Evolutionary conservation across 1,284 basidiomycete genomes (phyloP), one percentile per base, ranked within the genome.

Genomic region (Marasmius tenuissimus): DNA sequence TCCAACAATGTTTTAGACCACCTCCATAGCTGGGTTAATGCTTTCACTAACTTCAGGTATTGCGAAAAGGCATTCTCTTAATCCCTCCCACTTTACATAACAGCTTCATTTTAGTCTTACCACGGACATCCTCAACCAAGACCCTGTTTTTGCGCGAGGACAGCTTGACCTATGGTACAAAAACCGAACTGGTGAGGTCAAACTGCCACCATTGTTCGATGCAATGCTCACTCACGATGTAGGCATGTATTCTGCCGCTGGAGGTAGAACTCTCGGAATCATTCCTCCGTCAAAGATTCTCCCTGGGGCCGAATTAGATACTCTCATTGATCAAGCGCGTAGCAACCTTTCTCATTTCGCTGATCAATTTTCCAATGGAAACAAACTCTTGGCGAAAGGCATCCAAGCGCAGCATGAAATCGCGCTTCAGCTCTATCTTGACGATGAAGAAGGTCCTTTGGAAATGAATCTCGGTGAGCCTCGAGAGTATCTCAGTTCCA

Each of bases 21-120:
- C 52, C 68, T 73, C 37, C 72, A 74, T 59, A 71, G 71, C 45
- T 74, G 71, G 69, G 70, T 69, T 1, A 75, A 70, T 50, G 67
- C 69, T 0, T 71, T 72, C 58, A 71, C 73, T 2, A 73, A 72
- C 20, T 65, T 67, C 39, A 68, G 67, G 72, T 73, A 61, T 16
- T 69, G 57, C 16, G 5, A 5, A 40, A 47, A 20, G 2, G 55
- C n/a, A 6, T 18, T 33, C 50, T 18, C n/a, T 35, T 34, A 34
- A 9, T n/a, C 16, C 38, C 18, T 0, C 22, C 35, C 51, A 7
- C 34, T 8, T 20, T 16, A 40, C 9, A 20, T 11, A 20, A 20
- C 22, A 11, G 49, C 53, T 22, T 49, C 16, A 22, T 38, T 55
- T 2, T n/a, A 74, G 73, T 1, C 38, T 72, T 1, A 74, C 71